These are phyloP conservation scores for Termitomyces bulborhizus DNA, from an alignment of 768 basidiomycete genomes.

Conservation along the genomic window DNA sequence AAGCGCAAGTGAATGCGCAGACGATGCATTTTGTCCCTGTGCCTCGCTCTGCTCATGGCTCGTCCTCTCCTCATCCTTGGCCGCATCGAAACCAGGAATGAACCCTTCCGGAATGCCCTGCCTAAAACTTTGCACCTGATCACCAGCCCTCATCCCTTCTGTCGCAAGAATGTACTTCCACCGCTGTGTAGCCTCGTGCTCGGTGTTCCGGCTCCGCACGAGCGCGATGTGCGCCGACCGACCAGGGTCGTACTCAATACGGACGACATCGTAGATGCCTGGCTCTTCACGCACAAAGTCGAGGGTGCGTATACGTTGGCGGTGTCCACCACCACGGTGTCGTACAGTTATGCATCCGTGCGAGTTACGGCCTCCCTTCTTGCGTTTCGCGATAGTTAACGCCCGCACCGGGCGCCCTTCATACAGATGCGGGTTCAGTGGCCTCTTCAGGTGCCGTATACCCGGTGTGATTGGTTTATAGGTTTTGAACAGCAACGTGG, in stretches of 20 bases:
- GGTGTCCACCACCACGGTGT: slow-evolving; percentile 88
- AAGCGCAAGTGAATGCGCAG: slow-evolving; percentile 64
- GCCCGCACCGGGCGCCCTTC: slow-evolving; percentile 77
- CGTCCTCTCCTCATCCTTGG: slow-evolving; percentile 14
- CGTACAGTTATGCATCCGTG: slow-evolving; percentile 85
- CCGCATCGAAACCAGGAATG: slow-evolving; percentile 44
- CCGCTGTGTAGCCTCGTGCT: slow-evolving; percentile 43
- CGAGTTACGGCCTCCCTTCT: slow-evolving; percentile 81
- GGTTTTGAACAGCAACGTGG: slow-evolving; percentile 67
- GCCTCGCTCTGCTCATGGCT: slow-evolving; percentile 7
- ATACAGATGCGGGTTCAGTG: slow-evolving; percentile 77
- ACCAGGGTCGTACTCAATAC: slow-evolving; percentile 96
- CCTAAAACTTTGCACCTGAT: slow-evolving; percentile 82
- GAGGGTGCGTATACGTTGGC: slow-evolving; percentile 74
- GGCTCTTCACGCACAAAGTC: slow-evolving; percentile 79
- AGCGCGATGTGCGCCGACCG: slow-evolving; percentile 94
- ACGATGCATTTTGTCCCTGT: slow-evolving; percentile 16
- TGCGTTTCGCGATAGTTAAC: slow-evolving; percentile 77
- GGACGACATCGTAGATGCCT: slow-evolving; percentile 83
- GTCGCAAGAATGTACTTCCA: slow-evolving; percentile 94
- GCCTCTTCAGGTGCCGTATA: slow-evolving; percentile 82
- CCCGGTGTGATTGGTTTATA: slow-evolving; percentile 87
- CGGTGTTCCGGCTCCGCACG: slow-evolving; percentile 54
- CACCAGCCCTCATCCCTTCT: slow-evolving; percentile 84
- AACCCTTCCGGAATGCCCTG: slow-evolving; percentile 75